A percentile compares a stretch with the other conserved stretches of the same genome.
Evolutionary conservation across 345 rosid species (phyloP).

Genomic region (Camelina laxa): DNA sequence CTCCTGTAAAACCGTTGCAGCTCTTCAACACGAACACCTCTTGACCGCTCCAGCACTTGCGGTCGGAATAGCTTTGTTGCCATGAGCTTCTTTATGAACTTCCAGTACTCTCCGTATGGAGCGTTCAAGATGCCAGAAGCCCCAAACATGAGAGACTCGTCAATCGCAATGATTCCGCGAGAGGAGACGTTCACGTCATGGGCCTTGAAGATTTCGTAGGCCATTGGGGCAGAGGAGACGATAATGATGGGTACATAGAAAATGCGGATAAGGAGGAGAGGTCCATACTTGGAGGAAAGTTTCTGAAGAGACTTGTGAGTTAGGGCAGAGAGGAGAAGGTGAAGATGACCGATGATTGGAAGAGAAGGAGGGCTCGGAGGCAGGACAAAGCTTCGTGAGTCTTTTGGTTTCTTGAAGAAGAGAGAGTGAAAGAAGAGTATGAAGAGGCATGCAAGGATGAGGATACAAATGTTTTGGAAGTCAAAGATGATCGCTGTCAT

Average conservation of each 20-base stretch:
- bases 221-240: not conserved
- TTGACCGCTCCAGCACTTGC: not conserved
- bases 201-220: not conserved
- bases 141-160: not conserved
- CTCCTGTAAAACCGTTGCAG: not conserved
- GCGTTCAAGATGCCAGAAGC: not conserved
- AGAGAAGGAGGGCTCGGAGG: constrained; percentile 5
- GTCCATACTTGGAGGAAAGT: constrained; percentile 3
- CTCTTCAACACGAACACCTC: not conserved
- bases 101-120: not conserved
- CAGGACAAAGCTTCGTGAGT: not conserved
- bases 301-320: constrained; percentile 11
- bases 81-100: not conserved
- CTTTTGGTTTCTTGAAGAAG: constrained; percentile 8
- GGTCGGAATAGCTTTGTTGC: not conserved
- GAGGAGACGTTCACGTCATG: not conserved
- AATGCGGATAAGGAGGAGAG: not conserved
- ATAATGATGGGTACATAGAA: not conserved
- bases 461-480: not conserved
- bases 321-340: not conserved
- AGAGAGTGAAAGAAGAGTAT: not conserved
- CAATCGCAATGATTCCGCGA: not conserved
- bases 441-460: not conserved
- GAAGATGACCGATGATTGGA: not conserved
- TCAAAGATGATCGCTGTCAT: not conserved